Conservation (phyloP, 805 yeast species). For the Starmerella apicola region DNA sequence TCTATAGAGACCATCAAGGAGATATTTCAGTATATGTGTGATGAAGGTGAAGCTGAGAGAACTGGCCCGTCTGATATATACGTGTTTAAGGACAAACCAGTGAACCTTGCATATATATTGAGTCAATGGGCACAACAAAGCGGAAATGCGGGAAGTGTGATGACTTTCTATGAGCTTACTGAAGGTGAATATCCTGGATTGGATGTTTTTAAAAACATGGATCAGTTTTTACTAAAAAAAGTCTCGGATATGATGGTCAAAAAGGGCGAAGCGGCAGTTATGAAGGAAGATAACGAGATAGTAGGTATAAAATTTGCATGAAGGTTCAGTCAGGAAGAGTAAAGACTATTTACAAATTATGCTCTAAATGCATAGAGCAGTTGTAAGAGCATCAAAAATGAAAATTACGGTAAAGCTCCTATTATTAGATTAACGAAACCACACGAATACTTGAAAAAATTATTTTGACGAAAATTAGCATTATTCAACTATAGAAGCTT, state of each 20-base stretch:
- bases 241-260: conserved; percentile 49
- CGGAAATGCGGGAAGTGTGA: conserved; percentile 64
- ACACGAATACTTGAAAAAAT: too few species aligned
- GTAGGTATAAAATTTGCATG: conserved; percentile 51
- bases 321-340: too few species aligned
- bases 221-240: conserved; percentile 39
- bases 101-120: conserved; percentile 54
- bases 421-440: too few species aligned
- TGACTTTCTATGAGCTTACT: conserved; percentile 71
- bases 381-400: too few species aligned
- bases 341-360: too few species aligned
- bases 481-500: too few species aligned
- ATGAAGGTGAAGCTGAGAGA: conserved; percentile 46
- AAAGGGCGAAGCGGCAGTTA: conserved; percentile 58
- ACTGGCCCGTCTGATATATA: conserved; percentile 30
- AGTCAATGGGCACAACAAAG: conserved; percentile 62
- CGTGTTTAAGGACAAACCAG: conserved; percentile 57
- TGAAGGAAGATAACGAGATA: conserved; percentile 56
- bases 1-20: conserved; percentile 43
- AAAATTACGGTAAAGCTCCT: too few species aligned
- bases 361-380: too few species aligned
- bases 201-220: conserved; percentile 54
- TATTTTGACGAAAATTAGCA: too few species aligned
- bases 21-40: conserved; percentile 47
- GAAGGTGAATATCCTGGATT: conserved; percentile 56